Evolutionary conservation across 2,329 filamentous ascomycete species (phyloP), one percentile per base, ranked within the genome.

Genomic region (Monosporascus sp.): DNA sequence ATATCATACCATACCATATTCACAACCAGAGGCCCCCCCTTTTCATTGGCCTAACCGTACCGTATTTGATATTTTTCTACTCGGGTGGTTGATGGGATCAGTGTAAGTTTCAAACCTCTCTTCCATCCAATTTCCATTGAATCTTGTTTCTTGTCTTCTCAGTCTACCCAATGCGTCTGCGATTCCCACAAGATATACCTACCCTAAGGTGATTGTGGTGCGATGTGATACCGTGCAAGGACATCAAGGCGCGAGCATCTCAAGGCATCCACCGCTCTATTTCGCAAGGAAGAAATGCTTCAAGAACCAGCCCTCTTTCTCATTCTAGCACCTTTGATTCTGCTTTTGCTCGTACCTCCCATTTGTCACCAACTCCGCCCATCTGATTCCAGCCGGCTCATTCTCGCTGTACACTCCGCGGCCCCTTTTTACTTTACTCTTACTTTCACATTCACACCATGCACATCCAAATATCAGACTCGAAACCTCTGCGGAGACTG

Each of bases 401-500:
- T 43, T 18, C 18, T 24, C 11, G 7, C 46, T 45, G 25, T 43
- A 36, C 46, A 5, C 15, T 49, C 11, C 37, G 17, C 31, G 31
- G 18, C 51, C 27, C 44, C 53, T 17, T 25, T 24, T 14, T 36
- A 22, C 41, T 43, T 48, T 48, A 54, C 51, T 39, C 48, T 48
- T 48, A 48, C 41, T 50, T 51, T 45, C 44, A 36, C 27, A 44
- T 41, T n/a, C 50, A 35, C 54, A 62, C 53, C 39, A 63, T 62
- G 58, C 56, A 47, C 56, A 25, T 56, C 43, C 57, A 46, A 43
- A 47, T 51, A 39, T 45, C 48, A 41, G 57, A 57, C 51, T 25
- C 52, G 35, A 38, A 54, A 48, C 27, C 57, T 17, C 46, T 63
- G 22, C 56, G 56, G 41, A 65, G 56, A 50, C 64, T 66, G 56